Evolutionary conservation across 148 eudicot species (phyloP).

Genomic region (Bassia scoparia): DNA sequence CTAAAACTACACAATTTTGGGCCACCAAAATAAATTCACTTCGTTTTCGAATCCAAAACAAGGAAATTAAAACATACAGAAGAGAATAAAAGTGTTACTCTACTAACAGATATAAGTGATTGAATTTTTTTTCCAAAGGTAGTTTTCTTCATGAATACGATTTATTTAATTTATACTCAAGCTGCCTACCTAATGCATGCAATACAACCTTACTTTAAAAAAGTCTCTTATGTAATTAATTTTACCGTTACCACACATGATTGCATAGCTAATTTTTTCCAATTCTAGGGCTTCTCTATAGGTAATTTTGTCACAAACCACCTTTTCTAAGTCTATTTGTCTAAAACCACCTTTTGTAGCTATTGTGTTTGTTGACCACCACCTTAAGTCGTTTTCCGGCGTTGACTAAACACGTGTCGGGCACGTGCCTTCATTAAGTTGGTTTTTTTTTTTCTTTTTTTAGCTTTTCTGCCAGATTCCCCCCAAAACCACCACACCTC

Average conservation of each 20-base stretch:
- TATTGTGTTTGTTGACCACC: too few species aligned
- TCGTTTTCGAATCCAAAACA: constrained; percentile 32
- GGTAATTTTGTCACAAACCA: too few species aligned
- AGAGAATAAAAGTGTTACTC: constrained; percentile 28
- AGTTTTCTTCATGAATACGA: constrained; percentile 23
- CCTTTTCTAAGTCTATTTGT: too few species aligned
- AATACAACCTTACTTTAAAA: background rate
- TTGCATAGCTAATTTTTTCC: constrained; percentile 2
- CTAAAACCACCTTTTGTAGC: too few species aligned
- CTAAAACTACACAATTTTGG: constrained; percentile 26
- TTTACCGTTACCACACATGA: constrained; percentile 33
- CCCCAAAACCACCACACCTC: too few species aligned
- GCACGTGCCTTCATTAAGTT: too few species aligned
- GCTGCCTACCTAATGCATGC: constrained; percentile 22
- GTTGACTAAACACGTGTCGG: too few species aligned
- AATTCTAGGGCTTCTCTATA: background rate
- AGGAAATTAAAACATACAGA: constrained; percentile 33
- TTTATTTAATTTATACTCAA: constrained; percentile 19
- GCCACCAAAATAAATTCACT: constrained; percentile 26
- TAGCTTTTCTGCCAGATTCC: too few species aligned
- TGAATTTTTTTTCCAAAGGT: constrained; percentile 5
- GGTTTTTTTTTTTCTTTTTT: too few species aligned
- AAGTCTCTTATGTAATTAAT: background rate
- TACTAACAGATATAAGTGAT: constrained; percentile 12
- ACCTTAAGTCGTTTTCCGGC: too few species aligned